Evolutionary conservation across 306 rosid species (phyloP).

Genomic region (Pyrus betulifolia): DNA sequence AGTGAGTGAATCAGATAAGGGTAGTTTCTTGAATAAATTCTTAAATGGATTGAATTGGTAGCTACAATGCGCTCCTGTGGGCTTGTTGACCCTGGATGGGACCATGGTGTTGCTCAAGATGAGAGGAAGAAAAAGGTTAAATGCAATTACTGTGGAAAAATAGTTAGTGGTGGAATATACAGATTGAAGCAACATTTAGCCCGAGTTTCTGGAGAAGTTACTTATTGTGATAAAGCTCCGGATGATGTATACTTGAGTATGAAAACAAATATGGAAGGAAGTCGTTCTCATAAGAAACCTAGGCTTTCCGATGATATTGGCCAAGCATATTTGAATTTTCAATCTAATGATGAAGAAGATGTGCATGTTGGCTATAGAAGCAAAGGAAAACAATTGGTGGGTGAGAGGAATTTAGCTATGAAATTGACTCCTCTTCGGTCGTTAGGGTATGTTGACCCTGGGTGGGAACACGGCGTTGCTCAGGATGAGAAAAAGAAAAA

Average conservation of each 20-base stretch:
- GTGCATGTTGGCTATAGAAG: constrained; percentile 57
- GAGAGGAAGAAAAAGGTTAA: constrained; percentile 95
- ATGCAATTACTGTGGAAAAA: constrained; percentile 94
- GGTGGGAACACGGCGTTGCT: constrained; percentile 98
- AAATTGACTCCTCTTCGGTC: constrained; percentile 74
- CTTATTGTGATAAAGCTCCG: constrained; percentile 93
- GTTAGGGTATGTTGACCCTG: constrained; percentile 91
- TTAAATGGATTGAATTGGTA: constrained; percentile 26
- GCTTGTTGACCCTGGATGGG: constrained; percentile 96
- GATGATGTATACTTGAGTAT: constrained; percentile 81
- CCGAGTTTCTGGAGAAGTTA: constrained; percentile 93
- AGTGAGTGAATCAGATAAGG: constrained; percentile 14
- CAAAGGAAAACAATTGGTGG: constrained; percentile 77
- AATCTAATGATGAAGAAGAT: constrained; percentile 66
- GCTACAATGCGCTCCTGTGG: constrained; percentile 76
- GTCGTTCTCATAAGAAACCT: constrained; percentile 73
- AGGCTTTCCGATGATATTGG: constrained; percentile 52
- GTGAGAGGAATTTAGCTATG: constrained; percentile 42
- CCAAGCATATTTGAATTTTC: constrained; percentile 63
- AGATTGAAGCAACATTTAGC: constrained; percentile 97
- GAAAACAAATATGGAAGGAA: constrained; percentile 84
- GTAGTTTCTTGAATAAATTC: background rate
- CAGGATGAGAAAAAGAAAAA: constrained; percentile 98
- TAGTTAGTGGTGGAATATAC: constrained; percentile 96
- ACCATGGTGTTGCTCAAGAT: constrained; percentile 90